phyloP scores from a whole-genome alignment of 805 yeast species.

The Spathaspora hagerdaliae region DNA sequence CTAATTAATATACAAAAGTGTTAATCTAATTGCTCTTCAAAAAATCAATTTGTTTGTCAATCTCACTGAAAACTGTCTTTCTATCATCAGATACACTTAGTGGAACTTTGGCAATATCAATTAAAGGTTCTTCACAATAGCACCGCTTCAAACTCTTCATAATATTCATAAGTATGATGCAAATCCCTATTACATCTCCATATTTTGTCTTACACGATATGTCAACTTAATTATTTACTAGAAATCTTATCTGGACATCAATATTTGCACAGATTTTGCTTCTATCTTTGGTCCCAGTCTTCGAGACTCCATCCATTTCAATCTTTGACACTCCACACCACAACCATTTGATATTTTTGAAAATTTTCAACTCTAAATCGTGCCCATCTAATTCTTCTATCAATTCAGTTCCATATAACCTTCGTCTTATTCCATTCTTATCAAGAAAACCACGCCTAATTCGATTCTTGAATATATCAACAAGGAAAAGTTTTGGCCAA shows the following conservation, averaged over 20 bases:
- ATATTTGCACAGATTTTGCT: conserved; percentile 22
- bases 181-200: too few species aligned
- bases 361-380: conserved; percentile 26
- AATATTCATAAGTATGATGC: conserved; percentile 9
- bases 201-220: background rate
- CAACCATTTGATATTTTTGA: conserved; percentile 24
- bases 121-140: conserved; percentile 21
- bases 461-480: too few species aligned
- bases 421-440: conserved; percentile 16
- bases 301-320: conserved; percentile 18
- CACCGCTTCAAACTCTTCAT: conserved; percentile 24
- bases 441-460: conserved; percentile 15
- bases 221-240: conserved; percentile 6
- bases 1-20: background rate
- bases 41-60: conserved; percentile 20
- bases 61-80: conserved; percentile 18
- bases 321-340: conserved; percentile 20
- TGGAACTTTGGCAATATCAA: conserved; percentile 20
- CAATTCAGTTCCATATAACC: conserved; percentile 24
- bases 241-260: conserved; percentile 19
- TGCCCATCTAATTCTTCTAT: conserved; percentile 19
- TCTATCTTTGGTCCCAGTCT: conserved; percentile 15
- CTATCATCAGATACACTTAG: conserved; percentile 16
- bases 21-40: conserved; percentile 8
- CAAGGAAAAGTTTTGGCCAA: conserved; percentile 21